Evolutionary conservation across 139 green algal species (phyloP).

Genomic region (Pleodorina starrii): DNA sequence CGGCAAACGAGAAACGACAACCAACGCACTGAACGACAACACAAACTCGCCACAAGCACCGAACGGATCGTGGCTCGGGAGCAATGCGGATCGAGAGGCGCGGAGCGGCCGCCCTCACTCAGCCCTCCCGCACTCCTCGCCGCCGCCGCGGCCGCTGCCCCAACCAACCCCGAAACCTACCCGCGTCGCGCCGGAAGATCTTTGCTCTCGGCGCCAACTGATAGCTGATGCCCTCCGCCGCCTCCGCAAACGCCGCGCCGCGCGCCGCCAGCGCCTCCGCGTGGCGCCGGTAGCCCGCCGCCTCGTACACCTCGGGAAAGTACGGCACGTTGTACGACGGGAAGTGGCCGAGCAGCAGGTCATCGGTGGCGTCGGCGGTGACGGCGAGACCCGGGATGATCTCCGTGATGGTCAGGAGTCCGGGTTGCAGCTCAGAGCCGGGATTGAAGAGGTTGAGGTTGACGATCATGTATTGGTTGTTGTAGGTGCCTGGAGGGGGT

Average conservation of each 20-base stretch:
- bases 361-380: constrained; percentile 34
- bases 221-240: constrained; percentile 56
- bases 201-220: constrained; percentile 73
- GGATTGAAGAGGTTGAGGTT: constrained; percentile 82
- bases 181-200: constrained; percentile 79
- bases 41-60: too few species aligned
- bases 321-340: constrained; percentile 84
- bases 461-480: constrained; percentile 80
- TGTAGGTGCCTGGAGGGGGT: constrained; percentile 55
- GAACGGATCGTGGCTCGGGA: too few species aligned
- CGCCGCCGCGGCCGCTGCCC: too few species aligned
- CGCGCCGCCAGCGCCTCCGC: constrained; percentile 23
- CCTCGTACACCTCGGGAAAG: constrained; percentile 76
- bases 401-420: constrained; percentile 82
- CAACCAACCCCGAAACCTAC: too few species aligned
- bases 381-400: constrained; percentile 46
- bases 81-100: too few species aligned
- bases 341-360: constrained; percentile 77
- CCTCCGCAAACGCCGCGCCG: constrained; percentile 59
- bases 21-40: too few species aligned
- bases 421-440: constrained; percentile 64
- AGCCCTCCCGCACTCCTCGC: too few species aligned
- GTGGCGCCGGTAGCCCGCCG: constrained; percentile 69
- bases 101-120: too few species aligned
- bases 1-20: too few species aligned